Evolutionary conservation across 768 basidiomycete genomes (phyloP).

Genomic region (Tephrocybe sp.): DNA sequence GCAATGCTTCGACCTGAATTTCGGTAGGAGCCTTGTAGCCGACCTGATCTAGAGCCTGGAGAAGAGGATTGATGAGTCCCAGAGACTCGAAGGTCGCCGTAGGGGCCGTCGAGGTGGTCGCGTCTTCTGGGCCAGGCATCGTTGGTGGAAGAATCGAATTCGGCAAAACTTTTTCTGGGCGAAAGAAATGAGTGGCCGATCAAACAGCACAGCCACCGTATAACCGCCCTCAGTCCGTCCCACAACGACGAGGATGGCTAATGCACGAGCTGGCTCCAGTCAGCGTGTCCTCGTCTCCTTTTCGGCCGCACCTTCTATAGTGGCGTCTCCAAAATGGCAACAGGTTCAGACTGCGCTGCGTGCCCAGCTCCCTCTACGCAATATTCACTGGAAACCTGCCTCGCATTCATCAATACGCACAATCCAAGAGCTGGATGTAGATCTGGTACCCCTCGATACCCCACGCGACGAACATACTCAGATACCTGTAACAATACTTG

Average conservation of each 20-base stretch:
- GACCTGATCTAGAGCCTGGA: slow-evolving; percentile 80
- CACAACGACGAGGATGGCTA: slow-evolving; percentile 16
- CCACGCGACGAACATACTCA: slow-evolving; percentile 76
- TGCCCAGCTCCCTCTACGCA: slow-evolving; percentile 82
- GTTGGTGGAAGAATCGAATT: not conserved
- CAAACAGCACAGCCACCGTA: slow-evolving; percentile 23
- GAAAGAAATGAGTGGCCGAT: slow-evolving; percentile 22
- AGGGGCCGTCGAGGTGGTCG: slow-evolving; percentile 36
- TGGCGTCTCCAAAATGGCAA: slow-evolving; percentile 72
- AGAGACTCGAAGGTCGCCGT: slow-evolving; percentile 72
- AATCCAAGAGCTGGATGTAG: slow-evolving; percentile 85
- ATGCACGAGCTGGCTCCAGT: slow-evolving; percentile 18
- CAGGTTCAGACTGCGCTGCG: slow-evolving; percentile 64
- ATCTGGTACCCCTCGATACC: slow-evolving; percentile 65
- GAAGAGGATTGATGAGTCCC: slow-evolving; percentile 86
- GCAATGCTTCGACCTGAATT: slow-evolving; percentile 85
- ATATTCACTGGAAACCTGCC: slow-evolving; percentile 88
- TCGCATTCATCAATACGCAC: slow-evolving; percentile 75
- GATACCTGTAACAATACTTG: slow-evolving; percentile 74
- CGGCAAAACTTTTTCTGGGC: slow-evolving; percentile 18
- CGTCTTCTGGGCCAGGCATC: slow-evolving; percentile 70
- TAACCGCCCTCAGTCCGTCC: slow-evolving; percentile 3
- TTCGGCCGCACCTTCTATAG: slow-evolving; percentile 59
- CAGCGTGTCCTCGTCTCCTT: slow-evolving; percentile 69
- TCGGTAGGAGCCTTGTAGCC: slow-evolving; percentile 86